Evolutionary conservation across 2,329 filamentous ascomycete genomes (phyloP), one percentile per base, ranked within the genome.

Genomic region (Ophiocordyceps robertsii): DNA sequence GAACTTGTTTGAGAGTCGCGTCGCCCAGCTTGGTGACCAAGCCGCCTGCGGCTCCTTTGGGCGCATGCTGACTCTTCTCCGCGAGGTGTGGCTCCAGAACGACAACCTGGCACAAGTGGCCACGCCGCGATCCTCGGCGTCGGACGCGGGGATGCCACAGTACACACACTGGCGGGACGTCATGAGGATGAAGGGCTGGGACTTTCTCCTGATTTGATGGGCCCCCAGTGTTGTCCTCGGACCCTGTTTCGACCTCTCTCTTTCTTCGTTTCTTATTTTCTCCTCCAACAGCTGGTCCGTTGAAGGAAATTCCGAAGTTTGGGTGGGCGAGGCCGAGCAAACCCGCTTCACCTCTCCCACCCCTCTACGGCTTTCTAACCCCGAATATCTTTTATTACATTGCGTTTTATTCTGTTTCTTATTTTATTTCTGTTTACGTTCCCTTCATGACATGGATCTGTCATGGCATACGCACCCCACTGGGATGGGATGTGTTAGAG

Each of bases 121-220:
- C 56, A 56, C 57, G 38, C 60, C 61, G 17, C 56, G 60, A 17
- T 61, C 62, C 33, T 53, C 56, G 29, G 54, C 53, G 36, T 60
- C 60, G 29, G 61, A 64, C 44, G 59, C 58, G 45, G 56, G 60
- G 53, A 6, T 27, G 24, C 62, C 66, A 63, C 80, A 77, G 58
- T 82, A 82, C 67, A 77, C 94, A 64, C 88, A 89, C 79, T 96
- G 90, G 90, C 75, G 90, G 67, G 85, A 94, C 66, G 77, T 90
- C 59, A 95, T 95, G 88, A 78, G 77, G 66, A 77, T 82, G 67
- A 92, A 90, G 68, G 79, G 79, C 53, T 95, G 87, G 89, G 86
- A 94, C 61, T 92, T 87, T 67, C 72, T 95, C 62, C 76, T 95
- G 62, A 89, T 95, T 65, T 95, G 67, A 68, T 47, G 30, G 9